Evolutionary conservation across 2,329 filamentous ascomycete genomes (phyloP), one percentile per base, ranked within the genome.

Genomic region (Gnomoniopsis sp.): DNA sequence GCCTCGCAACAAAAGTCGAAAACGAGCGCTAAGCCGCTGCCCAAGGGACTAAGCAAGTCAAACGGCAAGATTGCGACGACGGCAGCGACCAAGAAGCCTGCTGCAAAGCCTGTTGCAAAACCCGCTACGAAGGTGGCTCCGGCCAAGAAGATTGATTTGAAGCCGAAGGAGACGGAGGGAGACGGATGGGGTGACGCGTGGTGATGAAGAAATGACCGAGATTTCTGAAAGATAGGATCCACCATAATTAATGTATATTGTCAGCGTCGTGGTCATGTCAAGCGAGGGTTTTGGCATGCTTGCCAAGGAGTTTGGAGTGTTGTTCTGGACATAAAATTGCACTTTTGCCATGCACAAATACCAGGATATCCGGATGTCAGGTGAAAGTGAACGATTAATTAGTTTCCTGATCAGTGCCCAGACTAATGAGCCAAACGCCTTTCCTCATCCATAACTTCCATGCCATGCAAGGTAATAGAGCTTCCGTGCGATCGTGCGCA

Each of bases 1-100:
- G 92, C 91, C 14, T 92, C 93, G 14, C 91, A 97, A 70, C 86
- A 89, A 6, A 82, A 88, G 63, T 84, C 89, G 63, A 97, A 96
- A 76, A 80, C 80, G 12, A 70, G 71, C 1, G 54, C 69, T 46
- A 95, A 90, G 64, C 77, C 88, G 2, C 70, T 98, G 56, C 93
- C 93, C 0, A 99, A 96, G 74, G 93, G 93, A 0, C 71, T 98
- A 26, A 75, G 79, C 1, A 96, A 96, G 73, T 64, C 70, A 3
- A 71, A 71, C 59, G 72, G 77, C 59, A 73, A 73, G 50, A 70
- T 72, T 38, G 67, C 68, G n/a, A 69, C 62, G 1, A 54, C 70
- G 0, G 63, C 70, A 3, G 57, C 65, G 4, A 69, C 68, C 30
- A 81, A 78, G 65, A 83, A 80, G 60, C 68, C 74, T 7, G 60